Base-by-base conservation (phyloP, 1,284 basidiomycete species). In the Apiotrichum siamense region DNA sequence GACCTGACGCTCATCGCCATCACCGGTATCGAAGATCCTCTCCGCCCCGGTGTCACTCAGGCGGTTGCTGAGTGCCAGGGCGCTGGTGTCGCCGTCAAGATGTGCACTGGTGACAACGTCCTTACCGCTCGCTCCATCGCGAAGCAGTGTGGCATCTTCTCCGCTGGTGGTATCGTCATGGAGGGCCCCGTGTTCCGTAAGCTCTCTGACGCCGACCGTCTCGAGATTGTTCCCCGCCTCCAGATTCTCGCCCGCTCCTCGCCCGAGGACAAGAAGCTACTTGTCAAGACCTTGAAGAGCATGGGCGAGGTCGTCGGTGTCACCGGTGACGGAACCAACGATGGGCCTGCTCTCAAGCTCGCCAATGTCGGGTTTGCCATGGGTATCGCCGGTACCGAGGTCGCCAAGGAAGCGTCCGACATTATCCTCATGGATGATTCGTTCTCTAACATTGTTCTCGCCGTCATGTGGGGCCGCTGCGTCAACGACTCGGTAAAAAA, bases 341-440 rank as follows among this genome's bases (percentile, higher is more conserved):
- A 98, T 67, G 94, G 91, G 0, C 93, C 94, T 33, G 93, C 94
- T 11, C 82, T 97, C 63, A 97, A 96, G 79, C 87, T 88, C 3
- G 89, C 91, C 27, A 80, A 94, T 61, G 89, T 96, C 39, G 91
- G 91, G 36, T 96, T 94, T 76, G 90, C 89, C 15, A 99, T 99
- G 96, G 96, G 96, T 69, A 91, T 99, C 61, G 85, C 93, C 49
- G 96, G 96, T 33, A 98, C 96, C 2, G 96, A 99, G 70, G 92
- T 98, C 21, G 96, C 96, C 47, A 97, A 98, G 76, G 93, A 97
- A 74, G 96, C 96, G 2, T 97, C 92, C 10, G 96, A 98, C 68
- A 97, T 99, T 66, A 94, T 98, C 63, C 82, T 98, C 43, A 96
- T 97, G 91, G 87, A 92, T 69, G 94, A 97, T 76, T 96, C 97